Conservation (phyloP, 345 rosid genomes). For the Raphanus raphanistrum region DNA sequence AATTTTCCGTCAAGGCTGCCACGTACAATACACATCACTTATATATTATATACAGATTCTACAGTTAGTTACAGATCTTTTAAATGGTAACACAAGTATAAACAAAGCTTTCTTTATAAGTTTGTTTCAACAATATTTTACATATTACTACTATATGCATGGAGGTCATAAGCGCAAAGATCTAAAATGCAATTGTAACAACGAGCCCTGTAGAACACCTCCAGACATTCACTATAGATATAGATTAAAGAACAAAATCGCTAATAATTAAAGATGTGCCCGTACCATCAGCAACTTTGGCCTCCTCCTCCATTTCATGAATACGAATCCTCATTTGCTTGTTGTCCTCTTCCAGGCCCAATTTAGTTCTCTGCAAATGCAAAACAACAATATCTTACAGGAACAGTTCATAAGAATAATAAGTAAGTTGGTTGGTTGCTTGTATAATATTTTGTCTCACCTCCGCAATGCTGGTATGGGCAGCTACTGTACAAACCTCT, state of each 20-base stretch:
- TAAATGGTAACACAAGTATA: not conserved
- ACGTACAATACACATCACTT: not conserved
- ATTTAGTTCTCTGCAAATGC: not conserved
- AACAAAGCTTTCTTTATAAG: not conserved
- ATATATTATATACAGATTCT: not conserved
- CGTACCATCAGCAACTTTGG: conserved; percentile 59
- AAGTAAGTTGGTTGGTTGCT: not conserved
- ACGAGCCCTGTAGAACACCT: not conserved
- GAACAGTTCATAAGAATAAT: not conserved
- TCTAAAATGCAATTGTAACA: not conserved
- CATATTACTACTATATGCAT: not conserved
- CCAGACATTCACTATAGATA: not conserved
- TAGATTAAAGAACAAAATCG: not conserved
- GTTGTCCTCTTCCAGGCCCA: not conserved
- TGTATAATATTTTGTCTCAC: conserved; percentile 38
- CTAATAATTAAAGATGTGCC: conserved; percentile 1
- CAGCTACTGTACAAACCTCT: not conserved
- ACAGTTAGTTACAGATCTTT: not conserved
- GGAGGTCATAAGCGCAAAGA: not conserved
- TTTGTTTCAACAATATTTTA: no score
- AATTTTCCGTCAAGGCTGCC: not conserved
- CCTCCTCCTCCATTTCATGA: conserved; percentile 63
- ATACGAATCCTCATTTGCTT: conserved; percentile 48
- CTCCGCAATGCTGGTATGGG: not conserved
- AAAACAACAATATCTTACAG: not conserved